Conservation (phyloP, 2,329 filamentous ascomycete species). For the Tolypocladium amazonense region DNA sequence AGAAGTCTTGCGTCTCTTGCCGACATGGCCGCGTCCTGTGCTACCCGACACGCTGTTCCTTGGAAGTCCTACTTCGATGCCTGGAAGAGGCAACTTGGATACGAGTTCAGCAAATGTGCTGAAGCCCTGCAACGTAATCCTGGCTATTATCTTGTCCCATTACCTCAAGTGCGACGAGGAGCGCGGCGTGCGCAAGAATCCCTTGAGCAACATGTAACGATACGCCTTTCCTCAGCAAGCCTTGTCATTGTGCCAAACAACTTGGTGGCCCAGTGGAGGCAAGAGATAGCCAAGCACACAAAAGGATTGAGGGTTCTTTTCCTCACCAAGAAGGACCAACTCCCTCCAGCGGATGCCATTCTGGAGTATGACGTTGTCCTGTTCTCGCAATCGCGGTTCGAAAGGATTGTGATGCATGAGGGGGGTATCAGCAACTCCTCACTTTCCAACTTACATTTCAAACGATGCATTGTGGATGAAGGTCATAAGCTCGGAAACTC, state of each 20-base stretch:
- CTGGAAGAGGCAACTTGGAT: conserved; percentile 30
- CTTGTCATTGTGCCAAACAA: conserved; percentile 77
- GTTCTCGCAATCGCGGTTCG: conserved; percentile 65
- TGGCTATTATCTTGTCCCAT: conserved; percentile 47
- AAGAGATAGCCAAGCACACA: conserved; percentile 73
- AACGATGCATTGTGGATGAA: conserved; percentile 85
- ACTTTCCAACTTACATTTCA: conserved; percentile 65
- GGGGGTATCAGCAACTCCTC: conserved; percentile 37
- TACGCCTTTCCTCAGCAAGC: conserved; percentile 59
- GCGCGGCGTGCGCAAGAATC: conserved; percentile 7
- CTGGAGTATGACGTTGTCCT: conserved; percentile 64
- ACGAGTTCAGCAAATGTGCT: conserved; percentile 43
- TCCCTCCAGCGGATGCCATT: conserved; percentile 50
- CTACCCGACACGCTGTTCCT: conserved; percentile 56
- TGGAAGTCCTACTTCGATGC: conserved; percentile 57
- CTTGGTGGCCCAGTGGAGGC: conserved; percentile 71
- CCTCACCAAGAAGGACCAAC: conserved; percentile 39
- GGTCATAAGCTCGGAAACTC: conserved; percentile 74
- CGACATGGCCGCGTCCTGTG: conserved; percentile 65
- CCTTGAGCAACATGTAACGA: conserved; percentile 27
- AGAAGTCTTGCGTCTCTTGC: conserved; percentile 50
- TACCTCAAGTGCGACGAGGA: conserved; percentile 23
- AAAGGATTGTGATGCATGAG: conserved; percentile 37
- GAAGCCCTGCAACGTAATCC: conserved; percentile 45
- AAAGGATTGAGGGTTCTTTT: conserved; percentile 53